These are phyloP conservation scores for Yarrowia yakushimensis DNA, from an alignment of 805 yeast species.

Conservation along the genomic window DNA sequence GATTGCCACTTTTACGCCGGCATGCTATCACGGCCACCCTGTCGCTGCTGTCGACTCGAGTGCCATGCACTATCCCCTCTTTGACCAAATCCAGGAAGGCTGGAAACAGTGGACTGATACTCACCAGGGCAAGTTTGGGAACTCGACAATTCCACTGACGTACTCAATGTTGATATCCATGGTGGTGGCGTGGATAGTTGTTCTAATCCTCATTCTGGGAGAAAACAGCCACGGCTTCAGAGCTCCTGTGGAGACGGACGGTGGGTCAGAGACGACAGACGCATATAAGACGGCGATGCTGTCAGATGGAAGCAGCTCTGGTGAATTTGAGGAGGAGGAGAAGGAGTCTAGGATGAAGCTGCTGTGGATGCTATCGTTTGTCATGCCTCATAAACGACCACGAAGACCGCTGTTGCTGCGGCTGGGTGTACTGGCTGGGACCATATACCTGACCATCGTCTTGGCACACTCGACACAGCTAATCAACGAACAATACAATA, in stretches of 20 bases:
- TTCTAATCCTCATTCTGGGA: conserved; percentile 17
- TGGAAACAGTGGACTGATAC: conserved; percentile 27
- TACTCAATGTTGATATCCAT: conserved; percentile 16
- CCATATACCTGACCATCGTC: conserved; percentile 47
- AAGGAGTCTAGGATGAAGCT: background rate
- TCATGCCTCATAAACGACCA: conserved; percentile 12
- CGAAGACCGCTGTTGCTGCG: conserved; percentile 16
- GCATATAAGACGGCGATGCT: background rate
- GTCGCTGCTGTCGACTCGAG: conserved; percentile 25
- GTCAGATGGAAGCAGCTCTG: background rate
- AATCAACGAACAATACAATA: conserved; percentile 48
- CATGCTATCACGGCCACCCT: conserved; percentile 28
- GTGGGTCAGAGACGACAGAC: background rate
- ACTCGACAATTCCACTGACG: conserved; percentile 10
- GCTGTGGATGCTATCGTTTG: conserved; percentile 18
- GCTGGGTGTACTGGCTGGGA: conserved; percentile 25
- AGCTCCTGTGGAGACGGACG: background rate
- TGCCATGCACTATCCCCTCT: conserved; percentile 19
- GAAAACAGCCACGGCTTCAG: conserved; percentile 12
- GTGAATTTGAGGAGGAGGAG: background rate
- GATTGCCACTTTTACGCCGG: conserved; percentile 27
- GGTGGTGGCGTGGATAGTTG: conserved; percentile 25
- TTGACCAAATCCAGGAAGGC: conserved; percentile 6
- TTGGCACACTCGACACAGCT: conserved; percentile 48
- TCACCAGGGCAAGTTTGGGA: conserved; percentile 17